Base-by-base conservation (phyloP, 2,329 filamentous ascomycete genomes). In the Trichoderma breve region DNA sequence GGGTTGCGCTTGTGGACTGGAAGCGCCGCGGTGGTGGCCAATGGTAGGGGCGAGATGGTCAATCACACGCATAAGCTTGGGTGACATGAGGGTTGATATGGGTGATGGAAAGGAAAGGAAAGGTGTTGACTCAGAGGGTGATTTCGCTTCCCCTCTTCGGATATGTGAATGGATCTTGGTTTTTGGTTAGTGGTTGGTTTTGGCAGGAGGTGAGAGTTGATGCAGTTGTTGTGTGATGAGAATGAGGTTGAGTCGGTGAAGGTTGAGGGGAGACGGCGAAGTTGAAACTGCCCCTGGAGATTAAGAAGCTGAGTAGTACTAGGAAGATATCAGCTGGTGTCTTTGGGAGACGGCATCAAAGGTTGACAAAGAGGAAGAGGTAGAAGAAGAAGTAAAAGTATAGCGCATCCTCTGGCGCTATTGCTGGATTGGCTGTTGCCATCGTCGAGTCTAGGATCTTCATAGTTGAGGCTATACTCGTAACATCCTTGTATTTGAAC, bases 21-120 rank as follows among this genome's bases (percentile, higher is more conserved):
- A 73, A 71, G 71, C 71, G 71, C 71, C 71, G 71, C 34, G 61
- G n/a, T 30, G 34, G 66, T 69, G 57, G 55, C 71, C 71, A 73
- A 73, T 73, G n/a, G 34, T n/a, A 66, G 61, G 61, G 61, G 32
- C 34, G 70, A 65, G 63, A 62, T 63, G 72, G 72, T 70, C 74
- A 74, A 72, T 72, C 72, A 66, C 72, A 61, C 69, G 72, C 70
- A 72, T 72, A 66, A 71, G 71, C 32, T 43, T 65, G 65, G 39
- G 39, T 60, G 57, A 34, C 30, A 14, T 24, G 30, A 53, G n/a
- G 30, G 39, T 43, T 24, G n/a, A 30, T 63, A 28, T 9, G 21
- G 5, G 21, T 36, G 18, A 24, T 21, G 55, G 55, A 14, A 61
- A 18, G 30, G 18, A 24, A 18, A 12, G 9, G 34, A 36, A 36